Evolutionary conservation across 441 rosid species (phyloP), one percentile per base, ranked within the genome.

Genomic region (Pelargonium fulgidum): DNA sequence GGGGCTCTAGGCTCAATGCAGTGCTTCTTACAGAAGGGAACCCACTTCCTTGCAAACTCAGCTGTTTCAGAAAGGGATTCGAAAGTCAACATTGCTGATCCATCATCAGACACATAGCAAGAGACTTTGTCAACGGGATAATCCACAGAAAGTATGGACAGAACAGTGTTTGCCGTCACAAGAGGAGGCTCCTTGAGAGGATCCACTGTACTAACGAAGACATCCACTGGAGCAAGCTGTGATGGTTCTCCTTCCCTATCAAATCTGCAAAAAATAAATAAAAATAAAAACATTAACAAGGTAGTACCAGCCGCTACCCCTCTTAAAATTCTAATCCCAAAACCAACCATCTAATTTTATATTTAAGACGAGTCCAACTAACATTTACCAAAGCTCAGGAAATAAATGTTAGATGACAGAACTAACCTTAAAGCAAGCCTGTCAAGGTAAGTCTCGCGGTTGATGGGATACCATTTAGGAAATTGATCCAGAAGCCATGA

Each of bases 401-500:
- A 73, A 65, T 14, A 50, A 68, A 62, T 13, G 17, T 41, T 20
- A 19, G 16, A 42, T 8, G 24, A 9, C 44, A 66, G 26, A 41
- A 70, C 67, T 39, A 72, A 90, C 99, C 99, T 90, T 61, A 95
- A 71, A 69, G 99, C 82, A 76, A 95, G 98, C 85, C 99, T 86
- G 81, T 95, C 99, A 10, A 95, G 98, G 80, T 95, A 95, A 13
- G 99, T 95, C 81, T 95, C 99, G 5, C 98, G 96, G 71, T 92
- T 94, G 73, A 94, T 89, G 64, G 99, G 99, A 56, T 87, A 85
- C 99, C 99, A 94, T 75, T 90, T 95, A 24, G 98, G 98, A 76
- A 95, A 92, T 83, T 95, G 99, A 87, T 95, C 99, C 81, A 95
- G 76, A 78, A 95, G 89, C 99, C 99, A 95, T 67, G 99, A 95